Conservation (phyloP, 1,139 yeast species). For the Yamadazyma epiphylla region DNA sequence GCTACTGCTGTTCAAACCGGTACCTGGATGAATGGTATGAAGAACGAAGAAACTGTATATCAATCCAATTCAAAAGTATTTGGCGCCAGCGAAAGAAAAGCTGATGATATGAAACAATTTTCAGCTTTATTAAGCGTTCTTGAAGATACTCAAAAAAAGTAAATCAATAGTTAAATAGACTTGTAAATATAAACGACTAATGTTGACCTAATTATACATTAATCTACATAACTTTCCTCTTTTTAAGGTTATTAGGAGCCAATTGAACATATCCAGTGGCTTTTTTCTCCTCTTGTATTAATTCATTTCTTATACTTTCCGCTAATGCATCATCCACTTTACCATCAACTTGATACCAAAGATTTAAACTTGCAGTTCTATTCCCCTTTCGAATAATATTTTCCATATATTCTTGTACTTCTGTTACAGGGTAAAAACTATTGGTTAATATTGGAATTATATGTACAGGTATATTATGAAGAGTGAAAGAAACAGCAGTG, state of each 20-base stretch:
- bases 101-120: conserved; percentile 22
- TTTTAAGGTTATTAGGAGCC: conserved; percentile 17
- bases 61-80: conserved; percentile 32
- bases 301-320: conserved; percentile 41
- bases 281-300: conserved; percentile 40
- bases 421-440: conserved; percentile 57
- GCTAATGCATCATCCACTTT: conserved; percentile 61
- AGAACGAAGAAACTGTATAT: conserved; percentile 6
- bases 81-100: conserved; percentile 32
- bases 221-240: conserved; percentile 23
- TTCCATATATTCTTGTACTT: conserved; percentile 61
- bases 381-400: conserved; percentile 57
- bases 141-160: conserved; percentile 8
- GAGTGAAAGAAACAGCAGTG: conserved; percentile 61
- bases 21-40: conserved; percentile 33
- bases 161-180: too few species aligned
- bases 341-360: conserved; percentile 88
- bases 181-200: conserved; percentile 10
- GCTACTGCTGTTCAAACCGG: conserved; percentile 43
- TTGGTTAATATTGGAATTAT: conserved; percentile 67
- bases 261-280: conserved; percentile 26
- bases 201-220: too few species aligned
- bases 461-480: conserved; percentile 62
- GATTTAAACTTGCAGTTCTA: conserved; percentile 56
- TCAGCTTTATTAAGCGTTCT: conserved; percentile 13